Percentiles rank a stretch among this genome's conserved stretches.
phyloP scores from a whole-genome alignment of 225 moss, liverwort and hornwort genomes.

The Sphagnum tenellum region DNA sequence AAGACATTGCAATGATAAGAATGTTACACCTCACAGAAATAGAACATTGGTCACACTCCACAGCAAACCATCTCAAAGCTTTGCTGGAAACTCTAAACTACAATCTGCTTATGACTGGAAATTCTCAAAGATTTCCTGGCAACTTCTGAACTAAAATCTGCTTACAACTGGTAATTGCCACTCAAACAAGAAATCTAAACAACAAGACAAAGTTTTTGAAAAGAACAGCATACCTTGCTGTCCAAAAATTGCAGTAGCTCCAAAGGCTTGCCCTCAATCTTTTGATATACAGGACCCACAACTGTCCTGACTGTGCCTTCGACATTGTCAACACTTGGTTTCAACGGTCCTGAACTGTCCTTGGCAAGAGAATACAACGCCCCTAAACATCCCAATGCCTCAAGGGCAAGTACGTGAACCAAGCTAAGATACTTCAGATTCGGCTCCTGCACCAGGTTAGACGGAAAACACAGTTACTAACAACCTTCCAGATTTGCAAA shows the following conservation, averaged over 20 bases:
- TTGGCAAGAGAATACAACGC: slow-evolving; percentile 18
- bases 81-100: not conserved
- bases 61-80: not conserved
- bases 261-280: slow-evolving; percentile 19
- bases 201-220: too few species aligned
- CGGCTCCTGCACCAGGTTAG: not conserved
- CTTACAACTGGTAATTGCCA: too few species aligned
- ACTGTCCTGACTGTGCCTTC: slow-evolving; percentile 40
- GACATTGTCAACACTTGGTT: slow-evolving; percentile 33
- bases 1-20: not conserved
- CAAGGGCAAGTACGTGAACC: slow-evolving; percentile 11
- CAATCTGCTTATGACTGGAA: not conserved
- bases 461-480: too few species aligned
- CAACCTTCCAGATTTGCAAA: too few species aligned
- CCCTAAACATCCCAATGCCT: slow-evolving; percentile 14
- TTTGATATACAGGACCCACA: slow-evolving; percentile 31
- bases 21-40: too few species aligned
- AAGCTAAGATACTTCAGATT: slow-evolving; percentile 34
- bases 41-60: too few species aligned
- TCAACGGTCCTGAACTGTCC: slow-evolving; percentile 29
- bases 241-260: slow-evolving; percentile 20
- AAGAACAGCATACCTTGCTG: not conserved
- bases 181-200: too few species aligned
- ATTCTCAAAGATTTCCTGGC: slow-evolving; percentile 11
- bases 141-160: too few species aligned